Conservation (phyloP, 1,139 yeast genomes). For the Zhuliangozyma blackwelliae region DNA sequence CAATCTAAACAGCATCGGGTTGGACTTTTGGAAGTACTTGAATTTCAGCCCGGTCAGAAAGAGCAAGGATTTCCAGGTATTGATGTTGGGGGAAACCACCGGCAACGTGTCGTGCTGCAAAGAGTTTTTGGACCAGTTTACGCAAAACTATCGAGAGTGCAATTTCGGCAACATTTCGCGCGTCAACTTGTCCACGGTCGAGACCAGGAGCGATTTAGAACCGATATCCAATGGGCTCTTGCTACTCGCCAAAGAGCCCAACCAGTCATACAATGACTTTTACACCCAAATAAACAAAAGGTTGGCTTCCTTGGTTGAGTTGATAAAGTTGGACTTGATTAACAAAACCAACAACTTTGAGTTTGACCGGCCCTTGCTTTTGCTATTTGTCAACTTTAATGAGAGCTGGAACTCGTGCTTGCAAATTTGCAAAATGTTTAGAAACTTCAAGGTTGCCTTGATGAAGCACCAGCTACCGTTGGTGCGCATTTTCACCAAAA, state of each 20-base stretch:
- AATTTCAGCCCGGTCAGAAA: constrained; percentile 51
- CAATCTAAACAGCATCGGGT: constrained; percentile 33
- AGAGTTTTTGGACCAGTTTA: constrained; percentile 38
- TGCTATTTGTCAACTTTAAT: constrained; percentile 45
- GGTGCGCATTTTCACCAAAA: constrained; percentile 47
- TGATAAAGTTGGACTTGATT: constrained; percentile 37
- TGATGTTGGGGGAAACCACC: constrained; percentile 40
- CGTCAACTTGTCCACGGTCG: constrained; percentile 27
- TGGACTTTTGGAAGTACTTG: constrained; percentile 53
- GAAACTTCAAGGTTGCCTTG: constrained; percentile 43
- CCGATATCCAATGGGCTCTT: constrained; percentile 33
- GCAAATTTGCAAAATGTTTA: constrained; percentile 44
- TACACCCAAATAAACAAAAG: constrained; percentile 29
- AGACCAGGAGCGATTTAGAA: constrained; percentile 30
- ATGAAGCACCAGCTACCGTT: constrained; percentile 39
- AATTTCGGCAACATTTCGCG: constrained; percentile 45
- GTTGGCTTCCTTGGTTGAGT: constrained; percentile 29
- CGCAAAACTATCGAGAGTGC: constrained; percentile 42
- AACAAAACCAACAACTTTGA: constrained; percentile 41
- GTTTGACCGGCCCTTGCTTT: constrained; percentile 43
- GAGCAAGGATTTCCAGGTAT: constrained; percentile 46
- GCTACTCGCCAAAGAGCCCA: constrained; percentile 18
- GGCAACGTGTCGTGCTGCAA: constrained; percentile 7
- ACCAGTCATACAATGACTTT: constrained; percentile 20
- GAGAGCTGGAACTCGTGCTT: constrained; percentile 42